phyloP scores from a whole-genome alignment of 2,329 filamentous ascomycete species.

The Claviceps monticola region DNA sequence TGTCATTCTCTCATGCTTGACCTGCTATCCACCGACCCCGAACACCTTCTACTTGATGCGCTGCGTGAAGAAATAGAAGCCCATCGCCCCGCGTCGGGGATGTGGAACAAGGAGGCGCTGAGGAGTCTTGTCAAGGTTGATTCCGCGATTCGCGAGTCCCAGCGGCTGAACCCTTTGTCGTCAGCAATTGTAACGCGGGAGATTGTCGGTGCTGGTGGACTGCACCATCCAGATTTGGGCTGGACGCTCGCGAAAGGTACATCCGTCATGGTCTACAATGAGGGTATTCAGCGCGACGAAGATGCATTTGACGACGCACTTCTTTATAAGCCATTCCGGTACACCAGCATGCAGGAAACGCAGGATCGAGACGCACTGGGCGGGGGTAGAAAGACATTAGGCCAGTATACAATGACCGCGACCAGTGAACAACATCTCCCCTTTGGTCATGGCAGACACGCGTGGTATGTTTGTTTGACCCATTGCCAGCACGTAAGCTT shows the following conservation, averaged over 20 bases:
- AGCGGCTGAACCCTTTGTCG: conserved; percentile 33
- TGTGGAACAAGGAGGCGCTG: conserved; percentile 33
- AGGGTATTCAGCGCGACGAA: conserved; percentile 32
- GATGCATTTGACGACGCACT: conserved; percentile 27
- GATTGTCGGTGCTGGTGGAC: conserved; percentile 29
- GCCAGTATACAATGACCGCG: conserved; percentile 31
- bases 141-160: conserved; percentile 39
- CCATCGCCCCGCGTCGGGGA: conserved; percentile 14
- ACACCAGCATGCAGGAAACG: conserved; percentile 26
- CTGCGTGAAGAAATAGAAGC: conserved; percentile 29
- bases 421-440: conserved; percentile 36
- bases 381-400: conserved; percentile 19
- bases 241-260: conserved; percentile 26
- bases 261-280: conserved; percentile 28
- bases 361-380: conserved; percentile 16
- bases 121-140: conserved; percentile 31
- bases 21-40: conserved; percentile 25
- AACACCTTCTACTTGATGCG: conserved; percentile 19
- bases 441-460: conserved; percentile 45
- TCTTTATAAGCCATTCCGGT: conserved; percentile 36
- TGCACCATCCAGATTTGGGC: conserved; percentile 21
- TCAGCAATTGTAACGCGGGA: conserved; percentile 32
- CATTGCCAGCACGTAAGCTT: background rate
- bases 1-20: conserved; percentile 33
- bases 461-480: conserved; percentile 18